A percentile compares a stretch with the other conserved stretches of the same genome.
Conservation (phyloP, 768 basidiomycete species). For the Hypsizygus marmoreus region DNA sequence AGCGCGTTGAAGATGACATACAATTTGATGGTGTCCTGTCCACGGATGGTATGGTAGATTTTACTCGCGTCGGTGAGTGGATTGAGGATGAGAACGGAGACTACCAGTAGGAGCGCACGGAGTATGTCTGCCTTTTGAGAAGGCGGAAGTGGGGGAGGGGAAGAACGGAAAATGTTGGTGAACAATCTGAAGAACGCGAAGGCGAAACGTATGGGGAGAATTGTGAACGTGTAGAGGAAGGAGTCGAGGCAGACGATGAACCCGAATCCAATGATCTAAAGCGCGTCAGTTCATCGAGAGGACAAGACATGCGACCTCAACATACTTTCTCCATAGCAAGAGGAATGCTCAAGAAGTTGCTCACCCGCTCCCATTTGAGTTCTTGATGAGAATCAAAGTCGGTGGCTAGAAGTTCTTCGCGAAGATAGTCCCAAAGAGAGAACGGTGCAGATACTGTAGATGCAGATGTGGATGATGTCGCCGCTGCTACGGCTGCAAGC, state of each 20-base stretch:
- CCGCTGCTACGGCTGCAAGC: conserved; percentile 20
- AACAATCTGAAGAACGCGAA: conserved; percentile 63
- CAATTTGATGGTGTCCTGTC: conserved; percentile 97
- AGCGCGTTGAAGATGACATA: conserved; percentile 99
- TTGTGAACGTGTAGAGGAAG: conserved; percentile 97
- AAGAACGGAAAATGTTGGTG: conserved; percentile 48
- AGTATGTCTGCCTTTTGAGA: conserved; percentile 93
- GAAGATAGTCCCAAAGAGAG: conserved; percentile 90
- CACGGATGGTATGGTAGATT: conserved; percentile 96
- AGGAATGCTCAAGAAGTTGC: conserved; percentile 93
- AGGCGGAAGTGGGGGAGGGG: conserved; percentile 65
- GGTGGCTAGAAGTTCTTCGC: conserved; percentile 87
- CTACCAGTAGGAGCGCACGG: conserved; percentile 72
- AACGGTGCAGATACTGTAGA: too few species aligned
- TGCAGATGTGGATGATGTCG: conserved; percentile 17
- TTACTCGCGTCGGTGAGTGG: conserved; percentile 93
- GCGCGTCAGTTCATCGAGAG: conserved; percentile 3
- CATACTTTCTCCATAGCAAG: conserved; percentile 91
- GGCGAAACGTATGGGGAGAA: conserved; percentile 86
- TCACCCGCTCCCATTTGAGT: conserved; percentile 93
- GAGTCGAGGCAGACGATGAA: conserved; percentile 94
- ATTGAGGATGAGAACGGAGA: conserved; percentile 73
- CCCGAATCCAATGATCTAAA: conserved; percentile 88
- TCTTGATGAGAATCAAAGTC: conserved; percentile 95
- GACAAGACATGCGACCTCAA: conserved; percentile 1